Base-by-base conservation (phyloP, 768 basidiomycete species). In the Phaeolepiota aurea region DNA sequence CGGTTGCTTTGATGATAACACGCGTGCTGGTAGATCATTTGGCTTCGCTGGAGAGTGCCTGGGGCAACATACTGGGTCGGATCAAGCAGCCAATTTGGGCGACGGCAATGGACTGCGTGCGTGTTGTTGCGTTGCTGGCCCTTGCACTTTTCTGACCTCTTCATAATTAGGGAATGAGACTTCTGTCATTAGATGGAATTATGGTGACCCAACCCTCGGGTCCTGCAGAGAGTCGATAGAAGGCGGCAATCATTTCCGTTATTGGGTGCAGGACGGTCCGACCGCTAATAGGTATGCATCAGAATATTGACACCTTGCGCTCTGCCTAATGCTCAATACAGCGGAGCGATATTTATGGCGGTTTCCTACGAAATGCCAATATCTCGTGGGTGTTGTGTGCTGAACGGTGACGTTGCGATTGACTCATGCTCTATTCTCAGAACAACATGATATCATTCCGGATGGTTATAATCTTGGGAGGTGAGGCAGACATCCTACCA, bases 221-320 rank as follows among this genome's bases (percentile, higher is more conserved):
- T 76, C 90, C 1, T 94, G 92, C 60, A 64, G 74, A 49, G 91
- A 96, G 60, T 86, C 87, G 2, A 72, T 93, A 31, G 54, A 86
- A 48, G 91, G 91, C 1, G 92, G 92, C 4, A 74, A 86, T 53
- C 91, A 96, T 54, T 77, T 91, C 54, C 76, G 91, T 30, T 93
- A 91, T 57, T 93, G 89, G 90, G 59, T 69, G 3, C 91, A 93
- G 62, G 71, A 87, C 44, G 89, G 88, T 0, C 45, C 62, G 10
- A 20, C 57, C 2, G 79, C 66, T 4, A 68, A 87, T 50, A 83
- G 72, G 80, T 77, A 39, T 33, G 71, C 52, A 20, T 12, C 9
- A 21, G 3, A 35, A 12, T 11, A 5, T 38, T 30, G 35, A 30
- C 20, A 36, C 38, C 18, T 4, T 23, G n/a, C 22, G 30, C 28